Evolutionary conservation across 306 rosid species (phyloP).

Genomic region (Abrus precatorius): DNA sequence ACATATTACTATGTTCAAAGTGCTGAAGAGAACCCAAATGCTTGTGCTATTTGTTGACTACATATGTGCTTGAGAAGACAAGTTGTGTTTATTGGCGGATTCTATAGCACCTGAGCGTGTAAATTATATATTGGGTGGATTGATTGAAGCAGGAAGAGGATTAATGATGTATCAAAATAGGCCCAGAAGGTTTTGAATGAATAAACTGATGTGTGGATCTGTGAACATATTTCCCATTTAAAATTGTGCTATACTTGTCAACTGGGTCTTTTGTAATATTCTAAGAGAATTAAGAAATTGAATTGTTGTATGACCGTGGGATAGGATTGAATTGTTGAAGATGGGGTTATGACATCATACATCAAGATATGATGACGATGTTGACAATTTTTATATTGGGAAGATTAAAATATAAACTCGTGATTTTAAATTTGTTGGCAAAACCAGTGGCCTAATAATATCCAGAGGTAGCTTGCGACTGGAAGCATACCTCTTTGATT

Average conservation of each 20-base stretch:
- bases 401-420: constrained; percentile 32
- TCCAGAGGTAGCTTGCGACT: not conserved
- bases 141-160: not conserved
- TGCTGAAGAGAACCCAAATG: constrained; percentile 77
- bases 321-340: constrained; percentile 40
- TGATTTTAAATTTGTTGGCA: constrained; percentile 11
- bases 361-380: constrained; percentile 28
- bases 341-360: not conserved
- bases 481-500: constrained; percentile 14
- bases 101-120: constrained; percentile 27
- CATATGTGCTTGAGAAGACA: not conserved
- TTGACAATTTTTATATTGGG: not conserved
- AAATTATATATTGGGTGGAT: constrained; percentile 34
- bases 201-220: not conserved
- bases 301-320: constrained; percentile 25
- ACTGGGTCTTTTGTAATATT: not conserved
- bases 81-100: not conserved
- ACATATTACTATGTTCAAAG: constrained; percentile 55
- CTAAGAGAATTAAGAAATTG: not conserved
- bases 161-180: constrained; percentile 34
- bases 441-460: constrained; percentile 40
- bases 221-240: not conserved
- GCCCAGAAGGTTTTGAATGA: constrained; percentile 34
- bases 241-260: not conserved
- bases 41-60: constrained; percentile 71